These are phyloP conservation scores for Cyberlindnera lachancei DNA, from an alignment of 805 yeast species.

Conservation along the genomic window DNA sequence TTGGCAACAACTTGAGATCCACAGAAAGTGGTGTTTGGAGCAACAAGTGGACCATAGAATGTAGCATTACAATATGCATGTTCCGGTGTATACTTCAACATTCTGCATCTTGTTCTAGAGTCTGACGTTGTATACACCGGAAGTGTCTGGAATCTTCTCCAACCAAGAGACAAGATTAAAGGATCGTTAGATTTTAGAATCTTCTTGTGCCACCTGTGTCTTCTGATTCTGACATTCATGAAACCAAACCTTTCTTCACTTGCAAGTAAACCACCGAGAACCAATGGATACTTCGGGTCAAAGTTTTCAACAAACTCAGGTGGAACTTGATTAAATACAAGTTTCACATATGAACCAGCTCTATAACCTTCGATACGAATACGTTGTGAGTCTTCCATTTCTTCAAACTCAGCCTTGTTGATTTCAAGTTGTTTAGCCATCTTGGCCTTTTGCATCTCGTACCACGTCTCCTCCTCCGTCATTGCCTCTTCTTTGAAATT, in stretches of 20 bases:
- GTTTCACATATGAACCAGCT: conserved; percentile 89
- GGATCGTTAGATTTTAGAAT: conserved; percentile 95
- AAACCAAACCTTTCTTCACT: conserved; percentile 92
- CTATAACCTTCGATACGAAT: conserved; percentile 81
- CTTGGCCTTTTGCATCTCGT: conserved; percentile 92
- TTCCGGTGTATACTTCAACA: conserved; percentile 97
- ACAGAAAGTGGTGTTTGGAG: conserved; percentile 96
- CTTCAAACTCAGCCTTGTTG: conserved; percentile 71
- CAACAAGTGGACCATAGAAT: conserved; percentile 93
- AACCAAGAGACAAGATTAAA: conserved; percentile 84
- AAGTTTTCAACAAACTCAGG: conserved; percentile 86
- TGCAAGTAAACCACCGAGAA: conserved; percentile 84
- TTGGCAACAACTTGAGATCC: conserved; percentile 87
- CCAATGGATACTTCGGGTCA: conserved; percentile 76
- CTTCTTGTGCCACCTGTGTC: conserved; percentile 98
- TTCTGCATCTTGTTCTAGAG: conserved; percentile 94
- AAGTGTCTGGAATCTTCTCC: conserved; percentile 97
- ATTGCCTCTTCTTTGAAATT: conserved; percentile 78
- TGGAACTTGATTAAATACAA: conserved; percentile 77
- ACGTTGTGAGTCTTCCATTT: conserved; percentile 71
- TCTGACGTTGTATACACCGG: conserved; percentile 96
- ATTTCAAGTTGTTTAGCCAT: conserved; percentile 95
- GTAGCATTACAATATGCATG: conserved; percentile 95
- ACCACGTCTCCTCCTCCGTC: conserved; percentile 91
- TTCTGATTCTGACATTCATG: conserved; percentile 86